Evolutionary conservation across 202 grass and related monocot genomes (phyloP).

Genomic region (Thinopyrum obtusiflorum): DNA sequence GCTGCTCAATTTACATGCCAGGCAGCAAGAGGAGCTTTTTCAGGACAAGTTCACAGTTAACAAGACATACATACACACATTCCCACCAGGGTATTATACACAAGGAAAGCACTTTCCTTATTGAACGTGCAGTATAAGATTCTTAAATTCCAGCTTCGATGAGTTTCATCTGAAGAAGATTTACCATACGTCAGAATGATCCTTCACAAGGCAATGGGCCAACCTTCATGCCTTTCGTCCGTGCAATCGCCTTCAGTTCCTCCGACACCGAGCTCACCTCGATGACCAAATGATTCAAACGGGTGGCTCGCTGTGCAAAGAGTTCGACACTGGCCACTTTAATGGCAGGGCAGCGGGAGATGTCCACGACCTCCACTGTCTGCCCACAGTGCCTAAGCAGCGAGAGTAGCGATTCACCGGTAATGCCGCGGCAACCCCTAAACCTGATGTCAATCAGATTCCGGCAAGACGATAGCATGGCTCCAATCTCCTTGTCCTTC

Average conservation of each 20-base stretch:
- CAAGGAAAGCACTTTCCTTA: conserved; percentile 13
- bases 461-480: conserved; percentile 78
- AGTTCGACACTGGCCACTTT: conserved; percentile 37
- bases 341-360: conserved; percentile 58
- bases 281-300: conserved; percentile 54
- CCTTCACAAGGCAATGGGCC: conserved; percentile 35
- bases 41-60: conserved; percentile 13
- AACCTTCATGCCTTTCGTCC: conserved; percentile 54
- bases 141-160: not conserved
- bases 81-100: not conserved
- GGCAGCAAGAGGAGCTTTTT: conserved; percentile 29
- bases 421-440: conserved; percentile 62
- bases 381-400: conserved; percentile 64
- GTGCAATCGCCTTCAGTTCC: conserved; percentile 30
- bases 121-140: conserved; percentile 19
- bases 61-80: conserved; percentile 6
- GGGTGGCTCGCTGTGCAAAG: conserved; percentile 44
- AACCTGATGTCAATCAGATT: conserved; percentile 73
- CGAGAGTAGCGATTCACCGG: conserved; percentile 35
- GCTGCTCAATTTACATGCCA: conserved; percentile 41
- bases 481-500: conserved; percentile 64
- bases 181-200: conserved; percentile 31
- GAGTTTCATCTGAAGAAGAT: conserved; percentile 30
- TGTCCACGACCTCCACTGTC: conserved; percentile 60
- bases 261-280: conserved; percentile 59